Conservation (phyloP, 176 grass and related monocot species). For the Eleusine coracana region DNA sequence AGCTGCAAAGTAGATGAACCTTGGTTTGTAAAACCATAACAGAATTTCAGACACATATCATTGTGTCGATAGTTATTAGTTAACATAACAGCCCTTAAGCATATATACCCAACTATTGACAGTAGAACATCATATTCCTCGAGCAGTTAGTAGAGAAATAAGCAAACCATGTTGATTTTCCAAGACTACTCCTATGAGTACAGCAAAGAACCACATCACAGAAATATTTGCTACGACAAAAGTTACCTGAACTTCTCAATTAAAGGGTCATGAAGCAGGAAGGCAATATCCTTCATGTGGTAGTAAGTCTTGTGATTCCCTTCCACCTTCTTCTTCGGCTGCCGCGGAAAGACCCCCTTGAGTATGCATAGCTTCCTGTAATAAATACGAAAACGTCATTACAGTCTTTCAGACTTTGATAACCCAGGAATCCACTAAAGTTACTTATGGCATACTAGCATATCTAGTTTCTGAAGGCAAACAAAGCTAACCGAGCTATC, state of each 20-base stretch:
- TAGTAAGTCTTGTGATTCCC: slow-evolving; percentile 98
- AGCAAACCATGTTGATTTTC: not conserved
- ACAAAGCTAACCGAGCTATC: not conserved
- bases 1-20: too few species aligned
- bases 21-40: not conserved
- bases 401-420: not conserved
- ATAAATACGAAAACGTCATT: not conserved
- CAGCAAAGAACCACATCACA: not conserved
- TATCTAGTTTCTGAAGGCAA: not conserved
- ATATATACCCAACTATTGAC: not conserved
- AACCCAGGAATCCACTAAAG: not conserved
- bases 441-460: not conserved
- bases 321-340: slow-evolving; percentile 92
- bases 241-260: slow-evolving; percentile 77
- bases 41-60: not conserved
- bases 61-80: not conserved
- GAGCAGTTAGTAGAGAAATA: not conserved
- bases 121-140: not conserved
- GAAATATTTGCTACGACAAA: not conserved
- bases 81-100: slow-evolving; percentile 8
- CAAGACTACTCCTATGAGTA: not conserved
- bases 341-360: slow-evolving; percentile 85
- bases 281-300: slow-evolving; percentile 88
- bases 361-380: slow-evolving; percentile 97
- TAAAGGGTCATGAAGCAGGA: slow-evolving; percentile 79